These are phyloP conservation scores for Penicillium malachiteum DNA, from an alignment of 495 filamentous ascomycete genomes.

Conservation along the genomic window DNA sequence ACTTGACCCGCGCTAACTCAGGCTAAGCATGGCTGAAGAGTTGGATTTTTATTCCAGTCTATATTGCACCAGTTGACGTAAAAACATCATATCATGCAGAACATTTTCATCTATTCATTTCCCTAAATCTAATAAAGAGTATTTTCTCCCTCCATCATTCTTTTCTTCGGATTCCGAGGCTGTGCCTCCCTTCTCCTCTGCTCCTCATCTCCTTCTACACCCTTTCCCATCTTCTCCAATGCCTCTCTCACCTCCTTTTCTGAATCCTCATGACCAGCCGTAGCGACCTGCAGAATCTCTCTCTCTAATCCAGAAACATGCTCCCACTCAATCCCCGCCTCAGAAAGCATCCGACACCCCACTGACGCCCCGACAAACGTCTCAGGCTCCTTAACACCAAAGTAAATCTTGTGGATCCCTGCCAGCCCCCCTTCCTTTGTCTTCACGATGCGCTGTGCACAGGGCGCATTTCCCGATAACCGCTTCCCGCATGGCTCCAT, in stretches of 20 bases:
- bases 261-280: slow-evolving; percentile 67
- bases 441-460: slow-evolving; percentile 74
- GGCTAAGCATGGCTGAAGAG: no score
- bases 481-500: slow-evolving; percentile 89
- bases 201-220: slow-evolving; percentile 39
- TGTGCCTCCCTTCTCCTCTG: slow-evolving; percentile 32
- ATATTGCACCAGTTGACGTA: no score
- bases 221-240: slow-evolving; percentile 29
- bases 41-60: no score
- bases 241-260: slow-evolving; percentile 35
- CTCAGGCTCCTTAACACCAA: slow-evolving; percentile 84
- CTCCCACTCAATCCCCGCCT: slow-evolving; percentile 71
- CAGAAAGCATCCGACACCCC: slow-evolving; percentile 66
- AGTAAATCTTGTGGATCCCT: slow-evolving; percentile 74
- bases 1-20: no score
- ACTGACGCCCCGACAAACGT: slow-evolving; percentile 82
- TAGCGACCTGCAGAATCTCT: slow-evolving; percentile 78
- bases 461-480: slow-evolving; percentile 77
- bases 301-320: slow-evolving; percentile 73
- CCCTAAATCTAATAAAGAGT: slow-evolving; percentile 14
- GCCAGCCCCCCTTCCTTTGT: slow-evolving; percentile 42
- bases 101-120: no score
- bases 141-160: slow-evolving; percentile 43
- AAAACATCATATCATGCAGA: neutral
- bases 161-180: slow-evolving; percentile 48